These are phyloP conservation scores for Termitomyces sp. DNA, from an alignment of 768 basidiomycete genomes.

Conservation along the genomic window DNA sequence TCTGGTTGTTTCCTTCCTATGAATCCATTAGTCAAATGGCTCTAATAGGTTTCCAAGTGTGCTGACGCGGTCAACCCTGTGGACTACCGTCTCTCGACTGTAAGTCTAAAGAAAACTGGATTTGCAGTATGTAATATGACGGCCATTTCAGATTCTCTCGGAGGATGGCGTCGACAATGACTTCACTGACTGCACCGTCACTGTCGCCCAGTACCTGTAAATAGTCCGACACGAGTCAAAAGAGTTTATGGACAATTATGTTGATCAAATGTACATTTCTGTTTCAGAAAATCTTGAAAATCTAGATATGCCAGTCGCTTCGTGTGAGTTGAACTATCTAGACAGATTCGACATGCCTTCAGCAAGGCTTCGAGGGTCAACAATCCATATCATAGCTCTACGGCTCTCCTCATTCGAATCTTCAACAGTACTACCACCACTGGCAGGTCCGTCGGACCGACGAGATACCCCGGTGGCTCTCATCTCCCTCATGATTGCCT, in stretches of 20 bases:
- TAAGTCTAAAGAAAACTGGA: neutral
- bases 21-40: neutral
- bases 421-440: slow-evolving; percentile 4
- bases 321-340: neutral
- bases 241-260: neutral
- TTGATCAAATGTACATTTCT: neutral
- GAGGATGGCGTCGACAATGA: slow-evolving; percentile 8
- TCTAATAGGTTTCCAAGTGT: neutral
- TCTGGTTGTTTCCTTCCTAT: neutral
- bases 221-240: neutral
- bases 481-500: slow-evolving; percentile 67
- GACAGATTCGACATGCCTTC: slow-evolving; percentile 37
- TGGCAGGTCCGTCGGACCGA: slow-evolving; percentile 21
- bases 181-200: slow-evolving; percentile 10
- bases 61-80: neutral
- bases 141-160: slow-evolving; percentile 2
- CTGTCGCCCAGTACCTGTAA: slow-evolving; percentile 9
- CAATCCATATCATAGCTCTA: slow-evolving; percentile 51
- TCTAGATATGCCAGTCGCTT: neutral
- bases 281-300: neutral
- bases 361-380: slow-evolving; percentile 76
- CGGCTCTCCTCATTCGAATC: slow-evolving; percentile 10
- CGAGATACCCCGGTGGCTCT: slow-evolving; percentile 30
- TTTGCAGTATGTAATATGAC: neutral
- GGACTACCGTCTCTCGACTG: slow-evolving; percentile 1